Evolutionary conservation across 306 rosid genomes (phyloP), one percentile per base, ranked within the genome.

Genomic region (Malus orientalis): DNA sequence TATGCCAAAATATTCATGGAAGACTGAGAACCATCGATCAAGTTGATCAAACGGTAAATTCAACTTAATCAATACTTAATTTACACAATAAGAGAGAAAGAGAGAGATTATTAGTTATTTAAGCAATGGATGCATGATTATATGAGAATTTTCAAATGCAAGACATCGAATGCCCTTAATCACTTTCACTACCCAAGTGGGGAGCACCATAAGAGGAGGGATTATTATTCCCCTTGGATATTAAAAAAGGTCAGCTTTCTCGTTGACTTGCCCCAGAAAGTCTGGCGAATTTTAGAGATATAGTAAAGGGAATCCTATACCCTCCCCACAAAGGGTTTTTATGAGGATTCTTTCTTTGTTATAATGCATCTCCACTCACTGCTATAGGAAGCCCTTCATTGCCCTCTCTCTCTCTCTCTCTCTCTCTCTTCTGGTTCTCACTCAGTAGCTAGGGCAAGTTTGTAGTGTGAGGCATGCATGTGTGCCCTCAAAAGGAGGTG

Each of bases 181-280:
- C 83, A 88, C 74, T 74, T 61, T 75, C 81, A 88, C 69, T 63
- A 40, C 69, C 80, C 75, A 71, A 87, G 93, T 90, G 93, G 87
- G 96, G 69, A 74, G 91, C 96, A 88, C 63, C 86, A 85, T 84
- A 84, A 91, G 88, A 87, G 84, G 66, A 51, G 80, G 86, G 88
- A 87, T 85, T 58, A 51, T 51, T 51, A 51, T 51, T 88, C 86
- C 89, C 86, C 81, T 75, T 76, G 76, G 65, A 78, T 79, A 81
- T 84, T n/a, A 59, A 47, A 75, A 69, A 71, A 69, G 72, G 71
- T 70, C 58, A 88, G 85, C 95, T 88, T 89, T 89, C 85, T 87
- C 55, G 97, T 92, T 92, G 97, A 92, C 97, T 88, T 92, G 59
- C 75, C 86, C 83, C 74, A 89, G 88, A 88, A 92, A 92, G 97